Evolutionary conservation across 2,329 filamentous ascomycete species (phyloP).

Genomic region (Lecanosticta acicola): DNA sequence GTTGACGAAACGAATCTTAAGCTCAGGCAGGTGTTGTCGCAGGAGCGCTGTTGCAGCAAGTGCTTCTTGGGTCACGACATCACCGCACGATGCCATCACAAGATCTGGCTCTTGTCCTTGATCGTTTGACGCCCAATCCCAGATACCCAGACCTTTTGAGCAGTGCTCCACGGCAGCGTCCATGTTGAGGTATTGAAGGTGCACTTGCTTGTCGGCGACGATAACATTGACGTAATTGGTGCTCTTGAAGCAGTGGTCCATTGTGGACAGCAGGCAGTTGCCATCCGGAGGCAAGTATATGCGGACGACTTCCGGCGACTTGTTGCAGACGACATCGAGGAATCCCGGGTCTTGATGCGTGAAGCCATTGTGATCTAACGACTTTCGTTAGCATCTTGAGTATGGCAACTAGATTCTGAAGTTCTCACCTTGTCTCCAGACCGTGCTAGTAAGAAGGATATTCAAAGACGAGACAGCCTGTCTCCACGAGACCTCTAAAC

Average conservation of each 20-base stretch:
- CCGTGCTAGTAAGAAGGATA: slow-evolving; percentile 70
- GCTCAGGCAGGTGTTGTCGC: slow-evolving; percentile 62
- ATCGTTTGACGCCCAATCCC: slow-evolving; percentile 71
- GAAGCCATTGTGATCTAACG: slow-evolving; percentile 69
- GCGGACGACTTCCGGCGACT: slow-evolving; percentile 71
- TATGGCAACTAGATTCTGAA: not conserved
- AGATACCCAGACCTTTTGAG: slow-evolving; percentile 72
- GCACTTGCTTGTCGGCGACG: slow-evolving; percentile 73
- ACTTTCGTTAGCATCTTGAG: slow-evolving; percentile 1
- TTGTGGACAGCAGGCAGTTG: slow-evolving; percentile 69
- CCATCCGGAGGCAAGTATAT: slow-evolving; percentile 77
- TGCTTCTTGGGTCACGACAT: slow-evolving; percentile 67
- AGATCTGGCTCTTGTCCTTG: slow-evolving; percentile 63
- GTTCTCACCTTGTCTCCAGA: slow-evolving; percentile 59
- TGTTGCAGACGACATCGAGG: slow-evolving; percentile 73
- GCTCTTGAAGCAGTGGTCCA: slow-evolving; percentile 68
- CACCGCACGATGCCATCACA: slow-evolving; percentile 70
- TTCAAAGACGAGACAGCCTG: slow-evolving; percentile 69
- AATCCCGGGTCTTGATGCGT: slow-evolving; percentile 77
- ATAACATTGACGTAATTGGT: slow-evolving; percentile 77
- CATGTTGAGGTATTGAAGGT: slow-evolving; percentile 70
- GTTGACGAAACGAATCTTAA: slow-evolving; percentile 76
- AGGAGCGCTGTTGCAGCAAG: slow-evolving; percentile 69
- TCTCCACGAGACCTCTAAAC: slow-evolving; percentile 72
- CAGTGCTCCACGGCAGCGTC: slow-evolving; percentile 68